These are phyloP conservation scores for Penicillium sp. DNA, from an alignment of 2,329 filamentous ascomycete species.

Conservation along the genomic window DNA sequence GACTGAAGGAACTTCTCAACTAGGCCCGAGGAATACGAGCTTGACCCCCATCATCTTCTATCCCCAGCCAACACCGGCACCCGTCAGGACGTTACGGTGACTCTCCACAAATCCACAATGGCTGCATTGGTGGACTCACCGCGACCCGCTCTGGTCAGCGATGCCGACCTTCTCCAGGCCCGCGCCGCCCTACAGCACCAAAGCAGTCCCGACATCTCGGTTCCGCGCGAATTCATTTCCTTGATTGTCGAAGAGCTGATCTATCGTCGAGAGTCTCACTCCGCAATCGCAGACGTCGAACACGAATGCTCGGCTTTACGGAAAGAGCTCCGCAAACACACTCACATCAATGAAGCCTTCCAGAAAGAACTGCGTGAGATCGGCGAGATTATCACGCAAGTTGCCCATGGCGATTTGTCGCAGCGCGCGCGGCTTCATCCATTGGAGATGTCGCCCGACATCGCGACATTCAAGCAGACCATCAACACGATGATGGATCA, in stretches of 20 bases:
- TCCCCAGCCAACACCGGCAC: neutral
- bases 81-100: neutral
- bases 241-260: conserved; percentile 32
- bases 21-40: neutral
- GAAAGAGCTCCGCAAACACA: conserved; percentile 32
- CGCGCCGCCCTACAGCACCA: conserved; percentile 31
- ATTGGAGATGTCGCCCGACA: conserved; percentile 31
- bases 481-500: conserved; percentile 88
- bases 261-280: conserved; percentile 28
- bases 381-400: conserved; percentile 34
- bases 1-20: neutral
- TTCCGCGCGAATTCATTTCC: conserved; percentile 30
- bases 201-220: conserved; percentile 26
- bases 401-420: conserved; percentile 31
- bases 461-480: conserved; percentile 64
- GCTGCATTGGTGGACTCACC: conserved; percentile 22
- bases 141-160: conserved; percentile 24
- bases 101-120: conserved; percentile 17
- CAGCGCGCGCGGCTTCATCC: conserved; percentile 31
- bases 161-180: conserved; percentile 30
- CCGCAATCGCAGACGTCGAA: conserved; percentile 27
- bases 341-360: conserved; percentile 34
- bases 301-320: conserved; percentile 28
- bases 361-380: conserved; percentile 34
- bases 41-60: neutral